These are phyloP conservation scores for Linum usitatissimum DNA, from an alignment of 345 rosid genomes.

Conservation along the genomic window DNA sequence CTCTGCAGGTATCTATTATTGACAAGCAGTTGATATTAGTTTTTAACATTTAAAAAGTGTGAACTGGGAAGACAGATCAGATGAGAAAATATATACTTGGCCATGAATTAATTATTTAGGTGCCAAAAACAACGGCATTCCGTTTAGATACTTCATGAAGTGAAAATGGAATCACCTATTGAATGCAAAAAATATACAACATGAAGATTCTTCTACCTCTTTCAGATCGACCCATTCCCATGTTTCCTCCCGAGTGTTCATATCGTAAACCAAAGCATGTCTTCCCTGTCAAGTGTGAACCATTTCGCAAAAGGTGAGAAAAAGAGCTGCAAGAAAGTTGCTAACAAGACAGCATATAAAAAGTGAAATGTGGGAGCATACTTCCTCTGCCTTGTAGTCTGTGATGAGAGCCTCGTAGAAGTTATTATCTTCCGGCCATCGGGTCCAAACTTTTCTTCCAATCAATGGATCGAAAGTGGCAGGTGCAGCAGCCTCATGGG, in stretches of 20 bases:
- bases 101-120: neutral
- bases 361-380: constrained; percentile 19
- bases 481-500: constrained; percentile 26
- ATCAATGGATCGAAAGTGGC: constrained; percentile 36
- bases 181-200: neutral
- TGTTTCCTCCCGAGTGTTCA: constrained; percentile 55
- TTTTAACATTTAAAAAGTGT: neutral
- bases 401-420: constrained; percentile 84
- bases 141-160: neutral
- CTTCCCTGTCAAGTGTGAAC: constrained; percentile 39
- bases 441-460: constrained; percentile 68
- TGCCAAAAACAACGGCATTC: neutral
- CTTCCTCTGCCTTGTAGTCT: constrained; percentile 52
- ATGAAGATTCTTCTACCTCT: constrained; percentile 34
- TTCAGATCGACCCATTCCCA: constrained; percentile 94
- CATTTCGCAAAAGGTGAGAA: neutral
- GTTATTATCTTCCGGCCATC: constrained; percentile 93
- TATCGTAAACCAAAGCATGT: constrained; percentile 83
- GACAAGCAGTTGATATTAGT: neutral
- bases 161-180: neutral
- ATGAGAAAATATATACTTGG: no score
- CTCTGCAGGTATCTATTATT: constrained; percentile 59
- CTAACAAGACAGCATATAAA: neutral
- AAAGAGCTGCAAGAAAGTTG: constrained; percentile 2
- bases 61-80: no score